These are phyloP conservation scores for Dictyostelium discoideum DNA, from an alignment of 78 protist genomes.

Conservation along the genomic window DNA sequence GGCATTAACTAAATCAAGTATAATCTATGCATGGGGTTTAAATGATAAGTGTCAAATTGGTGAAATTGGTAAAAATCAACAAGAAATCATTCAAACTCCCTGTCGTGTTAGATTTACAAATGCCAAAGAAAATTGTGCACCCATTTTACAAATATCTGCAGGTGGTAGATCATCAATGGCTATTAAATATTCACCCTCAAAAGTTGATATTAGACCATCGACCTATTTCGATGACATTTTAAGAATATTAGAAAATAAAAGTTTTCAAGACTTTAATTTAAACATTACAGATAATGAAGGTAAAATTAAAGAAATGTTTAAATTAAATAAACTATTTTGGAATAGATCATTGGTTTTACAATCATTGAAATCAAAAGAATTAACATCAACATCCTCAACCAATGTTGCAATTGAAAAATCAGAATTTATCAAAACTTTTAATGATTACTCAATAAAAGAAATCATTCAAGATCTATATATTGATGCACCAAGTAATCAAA, in stretches of 20 bases:
- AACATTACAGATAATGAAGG: not conserved
- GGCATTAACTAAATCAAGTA: not conserved
- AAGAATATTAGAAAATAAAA: not conserved
- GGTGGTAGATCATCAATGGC: constrained; percentile 75
- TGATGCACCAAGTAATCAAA: not conserved
- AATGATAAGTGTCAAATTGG: constrained; percentile 18
- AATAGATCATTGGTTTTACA: not conserved
- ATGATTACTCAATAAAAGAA: not conserved
- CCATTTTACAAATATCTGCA: constrained; percentile 13
- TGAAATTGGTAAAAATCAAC: not conserved
- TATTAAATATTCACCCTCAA: not conserved
- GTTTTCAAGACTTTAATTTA: not conserved
- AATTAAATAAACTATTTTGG: constrained; percentile 19
- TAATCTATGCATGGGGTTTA: constrained; percentile 24
- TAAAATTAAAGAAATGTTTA: not conserved
- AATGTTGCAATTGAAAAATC: not conserved
- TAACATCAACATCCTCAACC: not conserved
- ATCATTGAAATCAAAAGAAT: not conserved
- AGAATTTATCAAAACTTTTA: not conserved
- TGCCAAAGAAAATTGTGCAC: not conserved
- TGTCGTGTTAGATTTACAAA: not conserved
- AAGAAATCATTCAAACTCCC: not conserved
- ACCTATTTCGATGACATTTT: constrained; percentile 20
- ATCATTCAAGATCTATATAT: not conserved
- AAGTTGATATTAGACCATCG: not conserved